Conservation (phyloP, 768 basidiomycete species). For the Butyriboletus loyo region DNA sequence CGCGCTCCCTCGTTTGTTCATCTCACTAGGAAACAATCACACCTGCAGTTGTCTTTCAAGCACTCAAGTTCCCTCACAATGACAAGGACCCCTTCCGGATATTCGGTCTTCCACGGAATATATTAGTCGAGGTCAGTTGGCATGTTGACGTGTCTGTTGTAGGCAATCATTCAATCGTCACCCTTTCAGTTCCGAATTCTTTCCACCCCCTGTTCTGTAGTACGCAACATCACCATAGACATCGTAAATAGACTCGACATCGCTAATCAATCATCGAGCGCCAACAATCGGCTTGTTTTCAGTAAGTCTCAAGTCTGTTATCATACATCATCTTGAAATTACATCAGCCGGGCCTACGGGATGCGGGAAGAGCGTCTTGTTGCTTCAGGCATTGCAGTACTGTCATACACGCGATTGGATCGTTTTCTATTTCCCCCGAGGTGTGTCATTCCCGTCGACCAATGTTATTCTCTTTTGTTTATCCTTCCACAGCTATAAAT, state of each 20-base stretch:
- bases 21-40: slow-evolving; percentile 31
- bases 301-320: slow-evolving; percentile 43
- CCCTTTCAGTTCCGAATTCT: slow-evolving; percentile 60
- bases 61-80: slow-evolving; percentile 42
- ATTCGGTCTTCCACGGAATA: slow-evolving; percentile 69
- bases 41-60: slow-evolving; percentile 39
- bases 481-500: slow-evolving; percentile 39
- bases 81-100: slow-evolving; percentile 52
- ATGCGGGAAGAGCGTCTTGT: slow-evolving; percentile 75
- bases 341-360: slow-evolving; percentile 67
- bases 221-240: slow-evolving; percentile 64
- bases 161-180: neutral
- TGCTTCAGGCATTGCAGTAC: slow-evolving; percentile 76
- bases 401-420: slow-evolving; percentile 67
- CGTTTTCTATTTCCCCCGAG: slow-evolving; percentile 80
- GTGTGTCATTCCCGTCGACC: slow-evolving; percentile 37
- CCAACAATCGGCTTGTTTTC: slow-evolving; percentile 54
- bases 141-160: neutral
- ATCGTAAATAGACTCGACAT: slow-evolving; percentile 50
- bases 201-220: slow-evolving; percentile 66
- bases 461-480: neutral
- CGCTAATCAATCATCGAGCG: slow-evolving; percentile 48
- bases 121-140: slow-evolving; percentile 64
- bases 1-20: neutral
- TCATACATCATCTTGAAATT: neutral